Evolutionary conservation across 2,329 filamentous ascomycete species (phyloP).

Genomic region (Myriosclerotinia duriaeana): DNA sequence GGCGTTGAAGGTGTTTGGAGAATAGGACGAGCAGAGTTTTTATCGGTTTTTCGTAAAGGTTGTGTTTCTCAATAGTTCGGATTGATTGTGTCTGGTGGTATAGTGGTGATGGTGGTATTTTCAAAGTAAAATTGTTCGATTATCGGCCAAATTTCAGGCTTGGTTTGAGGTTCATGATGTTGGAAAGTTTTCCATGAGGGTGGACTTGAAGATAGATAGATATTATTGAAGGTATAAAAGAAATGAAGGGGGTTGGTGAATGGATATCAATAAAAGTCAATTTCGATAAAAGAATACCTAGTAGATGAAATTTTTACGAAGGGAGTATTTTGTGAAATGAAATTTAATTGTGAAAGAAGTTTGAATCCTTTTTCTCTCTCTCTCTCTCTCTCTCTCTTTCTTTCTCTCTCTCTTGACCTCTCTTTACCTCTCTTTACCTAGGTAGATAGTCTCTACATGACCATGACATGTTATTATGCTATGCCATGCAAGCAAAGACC

Average conservation of each 20-base stretch:
- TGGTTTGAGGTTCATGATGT: conserved; percentile 19
- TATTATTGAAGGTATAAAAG: conserved; percentile 6
- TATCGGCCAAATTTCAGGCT: conserved; percentile 11
- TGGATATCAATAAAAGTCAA: conserved; percentile 17
- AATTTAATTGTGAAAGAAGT: conserved; percentile 8
- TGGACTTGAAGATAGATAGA: not conserved
- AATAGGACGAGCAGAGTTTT: not conserved
- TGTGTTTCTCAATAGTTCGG: not conserved
- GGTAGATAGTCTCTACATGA: no score
- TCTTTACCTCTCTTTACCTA: not conserved
- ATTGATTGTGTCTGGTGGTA: not conserved
- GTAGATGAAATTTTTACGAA: conserved; percentile 10
- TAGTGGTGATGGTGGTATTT: not conserved
- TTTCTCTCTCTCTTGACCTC: not conserved
- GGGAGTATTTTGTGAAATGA: conserved; percentile 13
- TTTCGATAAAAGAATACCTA: conserved; percentile 15
- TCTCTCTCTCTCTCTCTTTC: not conserved
- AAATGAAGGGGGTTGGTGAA: conserved; percentile 23
- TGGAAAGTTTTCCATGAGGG: conserved; percentile 13
- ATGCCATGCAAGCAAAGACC: conserved; percentile 25
- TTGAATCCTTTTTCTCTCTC: not conserved
- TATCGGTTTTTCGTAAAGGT: not conserved
- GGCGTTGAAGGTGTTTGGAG: not conserved
- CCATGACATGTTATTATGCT: not conserved
- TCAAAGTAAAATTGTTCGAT: not conserved